Evolutionary conservation across 2,329 filamentous ascomycete genomes (phyloP).

Genomic region (Pseudopithomyces maydicus): DNA sequence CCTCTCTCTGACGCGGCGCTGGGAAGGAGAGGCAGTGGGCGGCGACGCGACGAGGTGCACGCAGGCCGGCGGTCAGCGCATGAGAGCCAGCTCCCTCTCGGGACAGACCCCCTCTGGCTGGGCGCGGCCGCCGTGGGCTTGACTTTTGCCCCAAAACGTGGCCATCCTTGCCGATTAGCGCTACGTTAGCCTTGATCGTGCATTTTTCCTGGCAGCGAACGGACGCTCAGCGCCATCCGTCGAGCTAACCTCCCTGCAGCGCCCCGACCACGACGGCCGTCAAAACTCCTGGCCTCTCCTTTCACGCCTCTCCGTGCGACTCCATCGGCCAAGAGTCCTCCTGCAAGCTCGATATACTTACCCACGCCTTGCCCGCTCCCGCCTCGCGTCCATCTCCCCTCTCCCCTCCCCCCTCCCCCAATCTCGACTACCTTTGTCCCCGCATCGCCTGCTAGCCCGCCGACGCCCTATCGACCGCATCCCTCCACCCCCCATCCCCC

Average conservation of each 20-base stretch:
- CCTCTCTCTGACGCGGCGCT: not conserved
- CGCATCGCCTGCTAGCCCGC: constrained; percentile 12
- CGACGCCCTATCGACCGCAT: constrained; percentile 6
- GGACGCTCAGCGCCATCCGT: constrained; percentile 4
- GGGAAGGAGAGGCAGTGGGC: not conserved
- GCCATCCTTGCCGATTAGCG: constrained; percentile 17
- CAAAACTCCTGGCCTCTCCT: constrained; percentile 33
- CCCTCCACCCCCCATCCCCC: constrained; percentile 21
- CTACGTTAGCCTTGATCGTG: constrained; percentile 20
- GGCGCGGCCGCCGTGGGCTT: not conserved
- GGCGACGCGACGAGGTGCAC: not conserved
- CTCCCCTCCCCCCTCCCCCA: too few species aligned
- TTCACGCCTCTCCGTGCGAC: constrained; percentile 19
- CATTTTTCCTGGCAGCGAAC: constrained; percentile 17
- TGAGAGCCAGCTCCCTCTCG: not conserved
- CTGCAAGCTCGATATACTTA: constrained; percentile 7
- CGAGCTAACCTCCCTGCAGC: constrained; percentile 15
- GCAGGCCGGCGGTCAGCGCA: not conserved
- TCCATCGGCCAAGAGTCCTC: constrained; percentile 10
- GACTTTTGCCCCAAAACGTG: constrained; percentile 19
- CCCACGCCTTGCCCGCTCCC: constrained; percentile 7
- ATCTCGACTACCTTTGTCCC: constrained; percentile 11
- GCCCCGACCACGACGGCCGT: constrained; percentile 30
- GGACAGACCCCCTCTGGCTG: constrained; percentile 1
- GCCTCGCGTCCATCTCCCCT: constrained; percentile 1